Percentiles rank a stretch among this genome's conserved stretches.
Evolutionary conservation across 495 filamentous ascomycete species (phyloP).

Genomic region (Hypoxylon rickii): DNA sequence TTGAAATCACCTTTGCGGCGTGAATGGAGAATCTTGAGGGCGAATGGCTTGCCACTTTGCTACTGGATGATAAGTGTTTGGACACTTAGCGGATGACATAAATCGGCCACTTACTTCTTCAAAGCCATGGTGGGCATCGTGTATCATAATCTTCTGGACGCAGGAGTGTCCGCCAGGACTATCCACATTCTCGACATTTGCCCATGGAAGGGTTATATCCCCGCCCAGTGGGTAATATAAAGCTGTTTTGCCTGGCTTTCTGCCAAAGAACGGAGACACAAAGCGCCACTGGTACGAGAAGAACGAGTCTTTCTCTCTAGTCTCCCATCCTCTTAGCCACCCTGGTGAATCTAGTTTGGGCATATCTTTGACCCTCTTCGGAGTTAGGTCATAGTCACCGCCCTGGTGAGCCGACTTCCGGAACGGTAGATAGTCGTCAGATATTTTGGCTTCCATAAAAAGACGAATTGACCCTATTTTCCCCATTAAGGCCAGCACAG

Average conservation of each 20-base stretch:
- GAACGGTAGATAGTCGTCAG: background rate
- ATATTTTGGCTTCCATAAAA: background rate
- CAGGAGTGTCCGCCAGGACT: background rate
- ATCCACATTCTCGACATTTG: background rate
- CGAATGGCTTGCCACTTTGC: background rate
- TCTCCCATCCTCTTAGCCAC: background rate
- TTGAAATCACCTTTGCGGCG: background rate
- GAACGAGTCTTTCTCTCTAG: background rate
- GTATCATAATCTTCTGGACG: background rate
- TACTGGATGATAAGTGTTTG: background rate
- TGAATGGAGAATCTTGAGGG: constrained; percentile 3
- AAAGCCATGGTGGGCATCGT: constrained; percentile 2
- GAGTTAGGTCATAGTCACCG: background rate
- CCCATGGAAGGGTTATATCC: background rate
- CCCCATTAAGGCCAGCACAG: background rate
- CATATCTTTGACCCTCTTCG: background rate
- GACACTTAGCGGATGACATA: background rate
- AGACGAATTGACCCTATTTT: background rate
- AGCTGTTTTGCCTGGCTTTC: background rate
- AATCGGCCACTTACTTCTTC: background rate
- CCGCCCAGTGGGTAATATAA: background rate
- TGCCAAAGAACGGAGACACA: constrained; percentile 1
- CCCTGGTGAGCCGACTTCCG: too few species aligned
- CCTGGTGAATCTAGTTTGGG: background rate
- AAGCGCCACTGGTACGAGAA: background rate